A percentile compares a stretch with the other conserved stretches of the same genome.
Conservation (phyloP, 345 rosid species). For the Eucalyptus pauciflora region DNA sequence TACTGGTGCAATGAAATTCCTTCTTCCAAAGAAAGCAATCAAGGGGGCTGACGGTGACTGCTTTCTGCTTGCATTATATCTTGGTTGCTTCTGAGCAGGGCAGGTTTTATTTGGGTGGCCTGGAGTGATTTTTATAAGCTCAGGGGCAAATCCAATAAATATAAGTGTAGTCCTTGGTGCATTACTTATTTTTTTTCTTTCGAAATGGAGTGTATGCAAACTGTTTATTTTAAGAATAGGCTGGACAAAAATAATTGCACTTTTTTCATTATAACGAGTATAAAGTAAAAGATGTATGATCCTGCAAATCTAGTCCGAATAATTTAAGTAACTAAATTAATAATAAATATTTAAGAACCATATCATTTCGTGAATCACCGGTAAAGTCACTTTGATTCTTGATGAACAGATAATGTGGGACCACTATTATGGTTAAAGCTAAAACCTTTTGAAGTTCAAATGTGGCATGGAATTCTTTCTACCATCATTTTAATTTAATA, state of each 20-base stretch:
- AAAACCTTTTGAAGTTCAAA: background rate
- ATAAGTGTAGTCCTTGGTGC: background rate
- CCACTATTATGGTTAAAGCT: background rate
- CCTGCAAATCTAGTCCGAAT: background rate
- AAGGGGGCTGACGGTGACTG: background rate
- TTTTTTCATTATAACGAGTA: background rate
- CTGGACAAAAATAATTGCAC: background rate
- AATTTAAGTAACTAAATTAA: background rate
- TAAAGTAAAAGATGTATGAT: background rate
- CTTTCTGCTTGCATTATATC: background rate
- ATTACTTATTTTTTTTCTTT: background rate
- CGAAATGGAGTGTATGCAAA: background rate
- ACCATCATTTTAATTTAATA: background rate
- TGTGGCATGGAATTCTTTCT: background rate
- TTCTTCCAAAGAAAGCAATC: background rate
- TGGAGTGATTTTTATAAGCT: background rate
- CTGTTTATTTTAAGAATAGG: background rate
- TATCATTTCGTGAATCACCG: background rate
- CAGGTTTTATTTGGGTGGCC: background rate
- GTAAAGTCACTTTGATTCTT: background rate
- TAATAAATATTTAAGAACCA: background rate
- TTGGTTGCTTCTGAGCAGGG: background rate
- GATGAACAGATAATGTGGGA: background rate
- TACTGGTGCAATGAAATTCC: background rate
- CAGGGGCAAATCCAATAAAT: background rate